These are phyloP conservation scores for Dictyostelium intermedium DNA, from an alignment of 78 protist species.

Conservation along the genomic window DNA sequence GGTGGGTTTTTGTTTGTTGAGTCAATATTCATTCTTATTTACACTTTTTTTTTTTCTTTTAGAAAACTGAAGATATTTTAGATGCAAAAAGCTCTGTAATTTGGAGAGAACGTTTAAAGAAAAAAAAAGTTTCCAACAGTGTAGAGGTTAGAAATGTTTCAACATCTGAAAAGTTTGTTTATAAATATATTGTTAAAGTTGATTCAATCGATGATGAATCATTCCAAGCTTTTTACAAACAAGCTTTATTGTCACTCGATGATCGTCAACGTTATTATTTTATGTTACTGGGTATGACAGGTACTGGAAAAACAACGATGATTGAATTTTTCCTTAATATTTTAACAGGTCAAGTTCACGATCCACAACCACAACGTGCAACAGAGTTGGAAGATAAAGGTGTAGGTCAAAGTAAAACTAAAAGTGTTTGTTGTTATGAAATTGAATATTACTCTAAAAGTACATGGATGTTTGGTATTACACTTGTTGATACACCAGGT, in stretches of 20 bases:
- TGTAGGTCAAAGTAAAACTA: background rate
- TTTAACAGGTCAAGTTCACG: constrained; percentile 2
- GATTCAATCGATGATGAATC: background rate
- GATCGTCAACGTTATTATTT: background rate
- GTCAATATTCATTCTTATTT: too few relatives aligned
- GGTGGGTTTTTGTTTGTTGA: too few relatives aligned
- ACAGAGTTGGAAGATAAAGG: background rate
- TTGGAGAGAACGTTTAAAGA: too few relatives aligned
- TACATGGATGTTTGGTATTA: background rate
- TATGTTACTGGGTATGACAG: constrained; percentile 20
- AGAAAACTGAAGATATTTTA: too few relatives aligned
- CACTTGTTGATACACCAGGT: constrained; percentile 25
- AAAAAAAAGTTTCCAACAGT: background rate
- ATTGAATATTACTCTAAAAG: background rate
- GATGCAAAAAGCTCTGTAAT: too few relatives aligned
- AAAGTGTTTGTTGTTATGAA: background rate
- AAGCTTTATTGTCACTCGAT: too few relatives aligned
- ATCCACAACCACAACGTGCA: background rate
- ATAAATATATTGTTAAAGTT: background rate
- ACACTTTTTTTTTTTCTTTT: too few relatives aligned
- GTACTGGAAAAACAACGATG: background rate
- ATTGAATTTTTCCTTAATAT: background rate
- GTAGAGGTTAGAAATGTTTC: background rate
- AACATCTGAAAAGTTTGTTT: background rate
- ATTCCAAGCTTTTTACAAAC: background rate